Evolutionary conservation across 2,329 filamentous ascomycete genomes (phyloP), one percentile per base, ranked within the genome.

Genomic region (Trichoderma oligosporum): DNA sequence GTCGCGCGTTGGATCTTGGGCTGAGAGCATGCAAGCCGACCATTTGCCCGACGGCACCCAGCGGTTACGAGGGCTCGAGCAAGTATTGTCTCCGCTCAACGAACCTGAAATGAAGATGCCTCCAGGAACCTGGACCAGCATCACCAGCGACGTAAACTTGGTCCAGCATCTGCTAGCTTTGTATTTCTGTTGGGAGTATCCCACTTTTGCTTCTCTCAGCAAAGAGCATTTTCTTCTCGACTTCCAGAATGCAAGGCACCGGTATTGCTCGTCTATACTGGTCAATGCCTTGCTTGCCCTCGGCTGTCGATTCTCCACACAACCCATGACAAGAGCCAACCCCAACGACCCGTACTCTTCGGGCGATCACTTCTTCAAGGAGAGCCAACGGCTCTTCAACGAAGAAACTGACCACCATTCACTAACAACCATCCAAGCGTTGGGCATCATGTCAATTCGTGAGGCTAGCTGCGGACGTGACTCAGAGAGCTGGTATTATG

Each of bases 161-260:
- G 82, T 89, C 1, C 77, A 84, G 60, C 84, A 86, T 63, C 74
- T 89, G 8, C 71, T 89, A 52, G 77, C 81, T 0, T 73, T 88
- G 29, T 89, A 89, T 71, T 89, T 89, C 62, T 87, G 85, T 73
- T 90, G 87, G 82, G 83, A 87, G 62, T 89, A 91, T 67, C 85
- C 87, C 2, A 89, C 86, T 11, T 89, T 89, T 70, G 83, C 86
- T 3, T 83, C 87, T 2, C 78, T 91, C 42, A 88, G 84, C 65
- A 86, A 87, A 66, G 84, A 88, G 63, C 82, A 86, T 65, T 90
- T 89, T 64, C 73, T 87, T 58, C 77, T 78, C 51, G 86, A 89
- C 68, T 88, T 88, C 65, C 72, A 76, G 35, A 75, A 78, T 8
- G 85, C 84, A 1, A 74, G 80, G 16, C 75, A 78, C 45, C 81